These are phyloP conservation scores for Rhododendron griersonianum DNA, from an alignment of 148 eudicot genomes.

Conservation along the genomic window DNA sequence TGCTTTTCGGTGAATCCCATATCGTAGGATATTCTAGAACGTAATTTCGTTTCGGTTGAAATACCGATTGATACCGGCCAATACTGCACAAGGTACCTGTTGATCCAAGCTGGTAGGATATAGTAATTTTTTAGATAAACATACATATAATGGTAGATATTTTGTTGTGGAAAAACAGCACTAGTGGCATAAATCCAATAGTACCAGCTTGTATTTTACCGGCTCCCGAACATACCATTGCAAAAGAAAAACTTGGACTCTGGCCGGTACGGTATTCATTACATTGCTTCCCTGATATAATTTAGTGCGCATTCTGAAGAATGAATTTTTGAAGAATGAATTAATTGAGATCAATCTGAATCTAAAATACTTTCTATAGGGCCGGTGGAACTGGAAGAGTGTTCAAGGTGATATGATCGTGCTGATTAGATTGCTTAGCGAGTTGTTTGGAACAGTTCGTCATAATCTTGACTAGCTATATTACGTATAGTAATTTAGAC, in stretches of 20 bases:
- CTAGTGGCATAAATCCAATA: not conserved
- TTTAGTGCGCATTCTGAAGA: not conserved
- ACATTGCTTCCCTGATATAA: too few relatives aligned
- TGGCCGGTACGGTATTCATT: not conserved
- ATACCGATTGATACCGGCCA: too few relatives aligned
- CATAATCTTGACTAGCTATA: not conserved
- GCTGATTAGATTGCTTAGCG: not conserved
- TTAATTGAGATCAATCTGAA: too few relatives aligned
- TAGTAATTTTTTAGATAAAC: too few relatives aligned
- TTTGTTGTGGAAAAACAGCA: too few relatives aligned
- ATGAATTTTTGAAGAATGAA: too few relatives aligned
- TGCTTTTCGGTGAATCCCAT: not conserved
- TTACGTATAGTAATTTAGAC: not conserved
- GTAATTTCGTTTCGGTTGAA: too few relatives aligned
- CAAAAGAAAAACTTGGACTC: not conserved
- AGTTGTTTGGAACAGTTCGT: not conserved
- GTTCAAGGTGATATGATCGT: not conserved
- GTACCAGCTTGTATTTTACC: not conserved
- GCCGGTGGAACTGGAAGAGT: not conserved
- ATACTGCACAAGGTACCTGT: too few relatives aligned
- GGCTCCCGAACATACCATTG: not conserved
- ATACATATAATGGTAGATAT: not conserved
- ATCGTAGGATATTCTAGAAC: too few relatives aligned
- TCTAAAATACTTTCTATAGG: not conserved
- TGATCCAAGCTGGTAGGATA: too few relatives aligned